Evolutionary conservation across 164 flowering plant species (phyloP).

Genomic region (Amborella trichopoda): DNA sequence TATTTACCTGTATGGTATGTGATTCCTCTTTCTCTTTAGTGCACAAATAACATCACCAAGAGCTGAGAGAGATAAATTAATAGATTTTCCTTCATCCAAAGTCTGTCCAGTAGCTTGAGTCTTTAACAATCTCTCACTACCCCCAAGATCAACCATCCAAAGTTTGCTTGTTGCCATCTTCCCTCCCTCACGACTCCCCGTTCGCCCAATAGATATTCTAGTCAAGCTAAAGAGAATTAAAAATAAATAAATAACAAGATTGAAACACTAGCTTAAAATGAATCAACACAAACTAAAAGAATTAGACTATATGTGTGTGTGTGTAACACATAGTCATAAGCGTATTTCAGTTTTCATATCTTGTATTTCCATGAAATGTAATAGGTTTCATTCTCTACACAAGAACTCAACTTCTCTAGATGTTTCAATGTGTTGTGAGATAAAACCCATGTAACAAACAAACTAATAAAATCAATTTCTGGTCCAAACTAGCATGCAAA

Average conservation of each 20-base stretch:
- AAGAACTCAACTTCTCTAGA: too few relatives aligned
- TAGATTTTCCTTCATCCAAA: constrained; percentile 67
- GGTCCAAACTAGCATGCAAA: too few relatives aligned
- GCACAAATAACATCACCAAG: constrained; percentile 65
- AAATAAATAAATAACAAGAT: constrained; percentile 1
- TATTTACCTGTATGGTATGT: constrained; percentile 52
- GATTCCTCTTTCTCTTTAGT: constrained; percentile 36
- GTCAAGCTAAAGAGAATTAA: constrained; percentile 30
- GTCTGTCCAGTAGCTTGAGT: constrained; percentile 50
- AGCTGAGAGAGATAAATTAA: constrained; percentile 61
- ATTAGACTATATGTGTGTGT: too few relatives aligned
- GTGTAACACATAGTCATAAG: too few relatives aligned
- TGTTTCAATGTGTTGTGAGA: too few relatives aligned
- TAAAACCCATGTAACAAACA: too few relatives aligned
- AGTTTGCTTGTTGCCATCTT: constrained; percentile 33
- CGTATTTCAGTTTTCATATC: too few relatives aligned
- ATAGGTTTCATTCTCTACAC: too few relatives aligned
- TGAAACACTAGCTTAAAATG: constrained; percentile 1
- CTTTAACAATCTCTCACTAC: constrained; percentile 63
- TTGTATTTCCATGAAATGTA: too few relatives aligned
- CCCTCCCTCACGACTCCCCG: constrained; percentile 33
- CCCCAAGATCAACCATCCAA: constrained; percentile 71
- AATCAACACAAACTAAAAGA: not conserved
- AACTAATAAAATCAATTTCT: too few relatives aligned
- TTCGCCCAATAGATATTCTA: constrained; percentile 32